A percentile compares a stretch with the other conserved stretches of the same genome.
These are phyloP conservation scores for Neurospora tetraspora DNA, from an alignment of 495 filamentous ascomycete species.

Conservation along the genomic window DNA sequence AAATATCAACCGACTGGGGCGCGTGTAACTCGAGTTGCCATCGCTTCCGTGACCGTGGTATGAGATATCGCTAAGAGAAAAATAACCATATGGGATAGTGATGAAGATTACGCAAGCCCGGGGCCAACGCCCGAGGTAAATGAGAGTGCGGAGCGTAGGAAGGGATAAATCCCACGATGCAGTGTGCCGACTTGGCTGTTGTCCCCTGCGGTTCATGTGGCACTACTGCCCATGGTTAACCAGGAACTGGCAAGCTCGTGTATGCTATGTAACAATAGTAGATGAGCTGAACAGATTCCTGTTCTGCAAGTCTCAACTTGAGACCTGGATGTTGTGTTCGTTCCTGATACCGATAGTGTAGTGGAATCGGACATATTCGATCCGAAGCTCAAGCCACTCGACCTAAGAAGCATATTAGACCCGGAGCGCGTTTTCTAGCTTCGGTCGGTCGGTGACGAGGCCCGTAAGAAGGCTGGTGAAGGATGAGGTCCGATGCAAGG, in stretches of 20 bases:
- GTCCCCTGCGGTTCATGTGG: neutral
- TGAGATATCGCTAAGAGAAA: neutral
- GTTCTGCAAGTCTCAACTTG: neutral
- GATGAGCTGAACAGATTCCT: neutral
- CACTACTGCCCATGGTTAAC: neutral
- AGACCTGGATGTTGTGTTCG: neutral
- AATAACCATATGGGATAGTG: conserved; percentile 13
- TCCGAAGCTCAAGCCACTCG: neutral
- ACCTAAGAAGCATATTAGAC: neutral
- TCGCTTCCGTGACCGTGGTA: neutral
- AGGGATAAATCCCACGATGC: conserved; percentile 18
- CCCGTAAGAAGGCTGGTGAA: neutral
- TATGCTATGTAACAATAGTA: neutral
- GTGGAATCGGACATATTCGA: neutral
- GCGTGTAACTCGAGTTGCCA: neutral
- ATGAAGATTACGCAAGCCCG: conserved; percentile 22
- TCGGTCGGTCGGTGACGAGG: neutral
- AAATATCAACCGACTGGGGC: conserved; percentile 4
- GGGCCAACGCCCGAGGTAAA: conserved; percentile 11
- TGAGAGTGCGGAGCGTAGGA: conserved; percentile 16
- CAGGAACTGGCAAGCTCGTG: neutral
- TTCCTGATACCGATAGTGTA: neutral
- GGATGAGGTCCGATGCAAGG: neutral
- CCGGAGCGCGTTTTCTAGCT: neutral
- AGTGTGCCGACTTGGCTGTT: too few species aligned